phyloP scores from a whole-genome alignment of 2,329 filamentous ascomycete species.

The Claviceps cyperi region DNA sequence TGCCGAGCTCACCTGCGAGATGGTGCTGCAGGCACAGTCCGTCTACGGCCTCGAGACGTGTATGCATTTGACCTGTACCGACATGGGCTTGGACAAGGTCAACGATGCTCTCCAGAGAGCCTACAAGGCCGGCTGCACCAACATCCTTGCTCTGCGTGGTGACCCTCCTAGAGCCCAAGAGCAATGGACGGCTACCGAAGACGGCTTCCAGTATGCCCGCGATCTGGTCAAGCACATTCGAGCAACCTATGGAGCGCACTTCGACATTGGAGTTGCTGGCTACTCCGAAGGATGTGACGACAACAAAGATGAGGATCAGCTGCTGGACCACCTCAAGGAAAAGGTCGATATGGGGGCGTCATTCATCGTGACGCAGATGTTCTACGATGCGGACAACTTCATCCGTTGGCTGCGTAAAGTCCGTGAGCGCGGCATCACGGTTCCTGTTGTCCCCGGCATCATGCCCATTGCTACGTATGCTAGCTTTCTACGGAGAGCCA shows the following conservation, averaged over 20 bases:
- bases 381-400: slow-evolving; percentile 96
- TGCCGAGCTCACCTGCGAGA: slow-evolving; percentile 87
- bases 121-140: slow-evolving; percentile 91
- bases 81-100: slow-evolving; percentile 89
- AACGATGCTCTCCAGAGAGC: slow-evolving; percentile 77
- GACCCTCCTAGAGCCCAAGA: slow-evolving; percentile 90
- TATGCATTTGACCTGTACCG: slow-evolving; percentile 97
- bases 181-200: slow-evolving; percentile 79
- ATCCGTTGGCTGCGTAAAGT: slow-evolving; percentile 79
- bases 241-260: slow-evolving; percentile 55
- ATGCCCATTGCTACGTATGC: slow-evolving; percentile 89
- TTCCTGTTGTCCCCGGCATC: slow-evolving; percentile 75
- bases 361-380: slow-evolving; percentile 98
- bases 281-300: slow-evolving; percentile 95
- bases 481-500: slow-evolving; percentile 77
- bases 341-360: slow-evolving; percentile 89
- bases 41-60: slow-evolving; percentile 95
- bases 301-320: slow-evolving; percentile 67
- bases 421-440: slow-evolving; percentile 66
- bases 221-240: slow-evolving; percentile 80
- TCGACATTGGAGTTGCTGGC: slow-evolving; percentile 92
- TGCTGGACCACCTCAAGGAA: slow-evolving; percentile 89
- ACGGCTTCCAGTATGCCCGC: slow-evolving; percentile 79
- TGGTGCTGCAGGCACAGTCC: slow-evolving; percentile 90
- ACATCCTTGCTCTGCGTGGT: slow-evolving; percentile 85